phyloP scores from a whole-genome alignment of 805 yeast genomes.

The Teunomyces gatunensis region DNA sequence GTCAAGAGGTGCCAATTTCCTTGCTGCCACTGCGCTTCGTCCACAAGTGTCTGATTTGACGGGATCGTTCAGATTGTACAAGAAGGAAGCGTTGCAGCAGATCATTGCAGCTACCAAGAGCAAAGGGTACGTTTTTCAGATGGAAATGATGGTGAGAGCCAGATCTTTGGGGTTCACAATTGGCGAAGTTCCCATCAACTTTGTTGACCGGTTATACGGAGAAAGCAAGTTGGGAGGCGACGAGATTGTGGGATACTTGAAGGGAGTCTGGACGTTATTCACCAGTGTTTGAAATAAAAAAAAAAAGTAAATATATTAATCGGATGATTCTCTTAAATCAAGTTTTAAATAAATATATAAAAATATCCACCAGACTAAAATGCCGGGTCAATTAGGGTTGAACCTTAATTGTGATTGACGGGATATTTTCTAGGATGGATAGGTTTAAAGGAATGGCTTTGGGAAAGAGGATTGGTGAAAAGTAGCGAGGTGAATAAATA shows the following conservation, averaged over 20 bases:
- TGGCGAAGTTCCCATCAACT: slow-evolving; percentile 76
- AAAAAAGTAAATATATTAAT: neutral
- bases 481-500: neutral
- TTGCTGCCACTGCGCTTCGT: slow-evolving; percentile 67
- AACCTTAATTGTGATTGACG: too few species aligned
- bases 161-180: slow-evolving; percentile 68
- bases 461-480: neutral
- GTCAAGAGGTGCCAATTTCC: slow-evolving; percentile 76
- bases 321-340: neutral
- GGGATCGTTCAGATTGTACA: slow-evolving; percentile 74
- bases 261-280: slow-evolving; percentile 73
- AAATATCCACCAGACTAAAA: too few species aligned
- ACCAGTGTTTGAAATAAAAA: slow-evolving; percentile 45
- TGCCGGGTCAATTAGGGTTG: too few species aligned
- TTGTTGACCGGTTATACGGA: slow-evolving; percentile 77
- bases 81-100: slow-evolving; percentile 63
- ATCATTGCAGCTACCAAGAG: slow-evolving; percentile 66
- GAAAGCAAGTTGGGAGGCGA: slow-evolving; percentile 79
- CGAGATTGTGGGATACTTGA: slow-evolving; percentile 73
- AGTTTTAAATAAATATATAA: too few species aligned
- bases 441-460: too few species aligned
- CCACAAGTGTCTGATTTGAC: slow-evolving; percentile 74
- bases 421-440: too few species aligned
- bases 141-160: slow-evolving; percentile 88
- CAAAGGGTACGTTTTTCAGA: slow-evolving; percentile 81